Evolutionary conservation across 345 rosid genomes (phyloP).

Genomic region (Draba incana): DNA sequence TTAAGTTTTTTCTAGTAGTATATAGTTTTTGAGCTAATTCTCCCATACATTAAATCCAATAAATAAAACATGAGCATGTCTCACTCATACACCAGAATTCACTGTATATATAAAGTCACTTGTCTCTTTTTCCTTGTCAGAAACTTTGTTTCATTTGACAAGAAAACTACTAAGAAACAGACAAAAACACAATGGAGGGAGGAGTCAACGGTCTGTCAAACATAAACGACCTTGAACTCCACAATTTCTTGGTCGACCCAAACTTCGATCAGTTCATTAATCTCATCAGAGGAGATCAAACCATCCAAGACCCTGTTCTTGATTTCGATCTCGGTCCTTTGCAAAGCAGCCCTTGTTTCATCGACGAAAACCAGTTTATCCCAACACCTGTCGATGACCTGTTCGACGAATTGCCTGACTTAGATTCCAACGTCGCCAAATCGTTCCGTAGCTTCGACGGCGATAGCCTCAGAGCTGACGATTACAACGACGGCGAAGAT

Average conservation of each 20-base stretch:
- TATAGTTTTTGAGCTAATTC: too few relatives aligned
- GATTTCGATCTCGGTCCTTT: slow-evolving; percentile 45
- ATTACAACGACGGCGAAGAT: slow-evolving; percentile 51
- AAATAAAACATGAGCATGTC: too few relatives aligned
- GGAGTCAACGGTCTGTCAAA: slow-evolving; percentile 40
- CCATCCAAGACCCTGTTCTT: slow-evolving; percentile 32
- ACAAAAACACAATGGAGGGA: slow-evolving; percentile 36
- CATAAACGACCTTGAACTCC: slow-evolving; percentile 48
- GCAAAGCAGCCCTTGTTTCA: slow-evolving; percentile 40
- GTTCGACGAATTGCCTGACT: slow-evolving; percentile 41
- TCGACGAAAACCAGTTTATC: slow-evolving; percentile 39
- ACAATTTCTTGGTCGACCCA: slow-evolving; percentile 56
- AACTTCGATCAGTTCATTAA: slow-evolving; percentile 62
- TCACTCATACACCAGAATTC: too few relatives aligned
- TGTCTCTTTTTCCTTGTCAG: slow-evolving; percentile 30
- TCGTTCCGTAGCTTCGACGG: slow-evolving; percentile 48
- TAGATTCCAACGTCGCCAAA: slow-evolving; percentile 39
- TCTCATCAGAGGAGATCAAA: slow-evolving; percentile 56
- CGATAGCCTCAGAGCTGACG: slow-evolving; percentile 40
- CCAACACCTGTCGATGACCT: slow-evolving; percentile 40
- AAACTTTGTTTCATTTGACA: slow-evolving; percentile 33
- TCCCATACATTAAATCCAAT: too few relatives aligned
- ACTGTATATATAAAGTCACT: slow-evolving; percentile 16
- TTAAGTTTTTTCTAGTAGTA: too few relatives aligned
- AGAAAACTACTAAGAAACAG: not conserved